These are phyloP conservation scores for Aspergillus homomorphus DNA, from an alignment of 495 filamentous ascomycete genomes.

Conservation along the genomic window DNA sequence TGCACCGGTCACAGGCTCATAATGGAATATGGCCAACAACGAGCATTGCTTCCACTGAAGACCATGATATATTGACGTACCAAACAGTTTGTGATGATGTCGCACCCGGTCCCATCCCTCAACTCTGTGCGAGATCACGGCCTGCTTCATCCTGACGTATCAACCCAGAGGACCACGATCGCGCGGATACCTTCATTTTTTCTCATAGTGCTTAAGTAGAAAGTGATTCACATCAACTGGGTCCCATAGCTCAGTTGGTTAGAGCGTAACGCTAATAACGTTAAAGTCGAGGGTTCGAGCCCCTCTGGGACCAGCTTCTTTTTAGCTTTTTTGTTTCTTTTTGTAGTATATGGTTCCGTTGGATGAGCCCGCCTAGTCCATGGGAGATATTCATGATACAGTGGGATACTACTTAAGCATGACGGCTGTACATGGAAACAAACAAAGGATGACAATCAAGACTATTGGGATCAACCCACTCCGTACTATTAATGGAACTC, in stretches of 20 bases:
- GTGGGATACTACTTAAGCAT: background rate
- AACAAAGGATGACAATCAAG: background rate
- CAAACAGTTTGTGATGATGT: too few species aligned
- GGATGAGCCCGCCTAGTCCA: background rate
- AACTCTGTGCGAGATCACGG: background rate
- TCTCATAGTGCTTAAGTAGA: background rate
- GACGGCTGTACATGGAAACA: background rate
- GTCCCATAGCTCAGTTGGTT: conserved; percentile 9
- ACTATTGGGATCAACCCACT: too few species aligned
- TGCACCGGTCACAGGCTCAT: too few species aligned
- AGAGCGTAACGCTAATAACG: conserved; percentile 10
- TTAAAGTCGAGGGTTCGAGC: conserved; percentile 9
- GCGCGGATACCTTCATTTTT: background rate
- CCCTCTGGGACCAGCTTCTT: conserved; percentile 7
- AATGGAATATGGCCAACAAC: too few species aligned
- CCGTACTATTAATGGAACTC: background rate
- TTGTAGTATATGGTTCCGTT: background rate
- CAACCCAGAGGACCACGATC: background rate
- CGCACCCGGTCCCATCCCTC: too few species aligned
- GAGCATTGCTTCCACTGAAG: too few species aligned
- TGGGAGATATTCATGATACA: background rate
- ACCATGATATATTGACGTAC: too few species aligned
- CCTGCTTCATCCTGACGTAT: background rate
- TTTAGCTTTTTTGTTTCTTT: background rate
- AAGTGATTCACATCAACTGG: background rate